Evolutionary conservation across 2,329 filamentous ascomycete species (phyloP).

Genomic region (Emericellopsis atlantica): DNA sequence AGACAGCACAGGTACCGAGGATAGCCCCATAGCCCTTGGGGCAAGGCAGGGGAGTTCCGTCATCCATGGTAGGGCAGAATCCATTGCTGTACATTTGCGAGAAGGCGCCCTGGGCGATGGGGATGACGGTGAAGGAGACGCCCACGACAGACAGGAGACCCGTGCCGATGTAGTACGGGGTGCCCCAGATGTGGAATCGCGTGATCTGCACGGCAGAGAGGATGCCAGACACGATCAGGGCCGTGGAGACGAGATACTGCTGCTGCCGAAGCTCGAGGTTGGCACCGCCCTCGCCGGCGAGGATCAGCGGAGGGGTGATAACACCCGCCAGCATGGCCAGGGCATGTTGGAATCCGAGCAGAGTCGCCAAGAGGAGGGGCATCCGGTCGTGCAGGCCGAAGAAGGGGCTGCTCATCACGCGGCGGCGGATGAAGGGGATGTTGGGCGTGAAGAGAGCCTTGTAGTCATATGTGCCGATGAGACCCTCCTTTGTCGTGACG

Average conservation of each 20-base stretch:
- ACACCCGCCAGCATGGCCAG: slow-evolving; percentile 65
- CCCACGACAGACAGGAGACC: slow-evolving; percentile 71
- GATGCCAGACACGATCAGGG: slow-evolving; percentile 66
- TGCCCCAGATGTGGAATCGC: slow-evolving; percentile 58
- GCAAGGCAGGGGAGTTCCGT: slow-evolving; percentile 56
- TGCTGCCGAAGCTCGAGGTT: slow-evolving; percentile 48
- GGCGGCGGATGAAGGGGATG: slow-evolving; percentile 58
- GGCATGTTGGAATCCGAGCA: slow-evolving; percentile 70
- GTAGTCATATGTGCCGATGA: slow-evolving; percentile 84
- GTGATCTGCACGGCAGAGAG: slow-evolving; percentile 68
- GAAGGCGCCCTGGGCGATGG: slow-evolving; percentile 59
- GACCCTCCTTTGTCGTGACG: slow-evolving; percentile 52
- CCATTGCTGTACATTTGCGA: slow-evolving; percentile 68
- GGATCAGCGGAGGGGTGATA: slow-evolving; percentile 68
- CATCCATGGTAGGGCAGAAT: slow-evolving; percentile 44
- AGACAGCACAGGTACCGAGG: slow-evolving; percentile 55
- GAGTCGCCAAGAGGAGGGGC: slow-evolving; percentile 59
- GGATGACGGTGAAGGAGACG: slow-evolving; percentile 66
- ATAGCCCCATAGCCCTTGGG: slow-evolving; percentile 63
- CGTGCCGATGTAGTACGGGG: slow-evolving; percentile 64
- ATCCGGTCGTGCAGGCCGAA: slow-evolving; percentile 74
- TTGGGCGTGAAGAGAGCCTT: slow-evolving; percentile 73
- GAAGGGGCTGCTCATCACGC: slow-evolving; percentile 49
- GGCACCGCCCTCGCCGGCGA: slow-evolving; percentile 47
- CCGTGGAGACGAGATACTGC: slow-evolving; percentile 69